Percentiles rank a stretch among this genome's conserved stretches.
Conservation (phyloP, 129 eudicot genomes). For the Artemisia argyi region DNA sequence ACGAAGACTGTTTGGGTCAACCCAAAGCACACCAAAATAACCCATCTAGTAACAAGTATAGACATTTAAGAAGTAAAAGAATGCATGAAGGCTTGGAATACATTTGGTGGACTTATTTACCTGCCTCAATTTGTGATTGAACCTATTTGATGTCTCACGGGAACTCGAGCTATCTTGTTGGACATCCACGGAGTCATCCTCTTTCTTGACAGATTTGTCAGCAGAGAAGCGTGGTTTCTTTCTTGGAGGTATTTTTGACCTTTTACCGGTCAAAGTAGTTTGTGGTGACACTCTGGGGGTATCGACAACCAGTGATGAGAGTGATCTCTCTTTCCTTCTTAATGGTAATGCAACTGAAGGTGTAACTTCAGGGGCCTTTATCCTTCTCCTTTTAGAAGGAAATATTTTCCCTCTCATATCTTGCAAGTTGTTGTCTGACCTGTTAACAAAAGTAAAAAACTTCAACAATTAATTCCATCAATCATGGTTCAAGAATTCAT, state of each 20-base stretch:
- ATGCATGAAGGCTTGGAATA: conserved; percentile 3
- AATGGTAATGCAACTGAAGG: conserved; percentile 57
- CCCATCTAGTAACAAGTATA: conserved; percentile 13
- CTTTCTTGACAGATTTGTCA: conserved; percentile 64
- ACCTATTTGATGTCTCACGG: conserved; percentile 55
- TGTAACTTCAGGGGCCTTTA: conserved; percentile 57
- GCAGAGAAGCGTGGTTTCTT: conserved; percentile 59
- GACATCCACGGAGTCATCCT: conserved; percentile 69
- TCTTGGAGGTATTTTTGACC: conserved; percentile 60
- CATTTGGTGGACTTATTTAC: conserved; percentile 32
- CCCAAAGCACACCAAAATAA: not conserved
- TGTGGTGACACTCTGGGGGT: conserved; percentile 76
- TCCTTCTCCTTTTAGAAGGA: conserved; percentile 68
- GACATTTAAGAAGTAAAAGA: conserved; percentile 14
- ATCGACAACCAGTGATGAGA: conserved; percentile 75
- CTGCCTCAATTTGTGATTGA: conserved; percentile 68
- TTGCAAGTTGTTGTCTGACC: conserved; percentile 88
- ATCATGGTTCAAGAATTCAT: conserved; percentile 4
- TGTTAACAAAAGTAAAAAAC: conserved; percentile 32
- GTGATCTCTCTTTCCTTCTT: conserved; percentile 86
- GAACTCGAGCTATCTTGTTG: conserved; percentile 75
- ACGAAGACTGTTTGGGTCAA: not conserved
- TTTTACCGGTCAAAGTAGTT: conserved; percentile 63
- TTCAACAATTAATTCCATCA: not conserved
- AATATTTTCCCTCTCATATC: conserved; percentile 76